Conservation (phyloP, 768 basidiomycete species). For the Clavulina sp. region DNA sequence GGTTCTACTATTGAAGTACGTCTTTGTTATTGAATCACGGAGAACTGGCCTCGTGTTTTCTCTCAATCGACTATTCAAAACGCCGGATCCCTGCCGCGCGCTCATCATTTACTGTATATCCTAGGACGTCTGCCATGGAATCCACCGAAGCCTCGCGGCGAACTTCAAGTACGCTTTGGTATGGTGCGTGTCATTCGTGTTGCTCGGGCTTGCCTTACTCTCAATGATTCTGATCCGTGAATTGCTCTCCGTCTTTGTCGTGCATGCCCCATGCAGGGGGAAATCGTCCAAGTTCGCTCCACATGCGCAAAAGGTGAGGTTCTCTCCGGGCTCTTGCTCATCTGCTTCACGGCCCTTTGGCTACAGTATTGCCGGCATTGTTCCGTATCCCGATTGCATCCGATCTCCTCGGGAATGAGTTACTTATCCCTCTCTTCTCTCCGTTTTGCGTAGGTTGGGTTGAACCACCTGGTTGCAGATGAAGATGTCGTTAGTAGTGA, state of each 20-base stretch:
- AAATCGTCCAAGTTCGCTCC: conserved; percentile 89
- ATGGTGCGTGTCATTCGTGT: conserved; percentile 35
- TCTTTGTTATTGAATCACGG: neutral
- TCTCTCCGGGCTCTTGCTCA: no score
- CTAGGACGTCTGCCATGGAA: conserved; percentile 78
- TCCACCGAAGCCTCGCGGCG: conserved; percentile 72
- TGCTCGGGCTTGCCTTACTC: neutral
- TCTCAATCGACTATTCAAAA: no score
- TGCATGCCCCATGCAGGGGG: conserved; percentile 28
- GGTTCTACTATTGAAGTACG: conserved; percentile 83
- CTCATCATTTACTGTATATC: no score
- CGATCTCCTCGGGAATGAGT: neutral
- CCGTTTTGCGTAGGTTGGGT: conserved; percentile 35
- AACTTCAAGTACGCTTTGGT: conserved; percentile 93
- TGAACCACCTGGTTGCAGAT: conserved; percentile 67
- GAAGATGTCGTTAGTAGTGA: conserved; percentile 80
- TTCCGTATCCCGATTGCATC: neutral
- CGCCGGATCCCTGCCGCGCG: no score
- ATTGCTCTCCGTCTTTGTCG: neutral
- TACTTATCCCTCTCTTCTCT: no score
- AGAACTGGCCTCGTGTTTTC: neutral
- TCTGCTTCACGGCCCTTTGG: no score
- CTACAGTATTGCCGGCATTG: no score
- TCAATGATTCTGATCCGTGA: neutral
- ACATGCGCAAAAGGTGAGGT: conserved; percentile 61